Evolutionary conservation across 805 yeast genomes (phyloP).

Genomic region (Pichia paraexigua): DNA sequence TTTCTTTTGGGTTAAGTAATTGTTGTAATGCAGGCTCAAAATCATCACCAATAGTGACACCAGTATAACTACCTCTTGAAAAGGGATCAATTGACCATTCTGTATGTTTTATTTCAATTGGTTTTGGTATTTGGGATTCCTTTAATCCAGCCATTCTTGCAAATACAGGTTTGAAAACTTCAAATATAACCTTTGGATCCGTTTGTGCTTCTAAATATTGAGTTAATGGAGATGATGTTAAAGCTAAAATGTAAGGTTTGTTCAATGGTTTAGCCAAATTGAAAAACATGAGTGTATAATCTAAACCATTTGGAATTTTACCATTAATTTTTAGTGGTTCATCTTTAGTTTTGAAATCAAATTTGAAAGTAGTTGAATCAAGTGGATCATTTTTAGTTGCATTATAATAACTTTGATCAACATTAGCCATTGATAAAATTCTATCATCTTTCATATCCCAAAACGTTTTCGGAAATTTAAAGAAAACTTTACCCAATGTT

Average conservation of each 20-base stretch:
- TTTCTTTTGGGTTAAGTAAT: constrained; percentile 33
- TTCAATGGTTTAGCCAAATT: constrained; percentile 24
- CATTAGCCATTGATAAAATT: constrained; percentile 25
- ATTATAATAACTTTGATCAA: constrained; percentile 20
- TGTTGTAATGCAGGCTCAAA: constrained; percentile 29
- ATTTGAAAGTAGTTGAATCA: neutral
- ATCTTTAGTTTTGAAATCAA: constrained; percentile 7
- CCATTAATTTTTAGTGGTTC: constrained; percentile 2
- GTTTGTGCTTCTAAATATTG: constrained; percentile 34
- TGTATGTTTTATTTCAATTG: constrained; percentile 25
- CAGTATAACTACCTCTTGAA: constrained; percentile 39
- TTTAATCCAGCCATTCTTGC: constrained; percentile 23
- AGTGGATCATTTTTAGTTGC: constrained; percentile 2
- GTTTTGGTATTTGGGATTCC: constrained; percentile 16
- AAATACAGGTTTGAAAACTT: constrained; percentile 36
- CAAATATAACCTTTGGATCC: constrained; percentile 36
- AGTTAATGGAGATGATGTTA: constrained; percentile 44
- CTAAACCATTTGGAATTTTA: constrained; percentile 18
- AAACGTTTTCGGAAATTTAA: constrained; percentile 39
- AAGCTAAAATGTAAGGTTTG: constrained; percentile 35
- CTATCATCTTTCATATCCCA: constrained; percentile 35
- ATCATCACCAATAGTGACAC: constrained; percentile 24
- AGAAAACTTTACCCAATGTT: constrained; percentile 38
- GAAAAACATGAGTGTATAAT: constrained; percentile 24
- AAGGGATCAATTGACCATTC: constrained; percentile 47